Conservation (phyloP, 805 yeast species). For the Ogataea parapolymorpha region DNA sequence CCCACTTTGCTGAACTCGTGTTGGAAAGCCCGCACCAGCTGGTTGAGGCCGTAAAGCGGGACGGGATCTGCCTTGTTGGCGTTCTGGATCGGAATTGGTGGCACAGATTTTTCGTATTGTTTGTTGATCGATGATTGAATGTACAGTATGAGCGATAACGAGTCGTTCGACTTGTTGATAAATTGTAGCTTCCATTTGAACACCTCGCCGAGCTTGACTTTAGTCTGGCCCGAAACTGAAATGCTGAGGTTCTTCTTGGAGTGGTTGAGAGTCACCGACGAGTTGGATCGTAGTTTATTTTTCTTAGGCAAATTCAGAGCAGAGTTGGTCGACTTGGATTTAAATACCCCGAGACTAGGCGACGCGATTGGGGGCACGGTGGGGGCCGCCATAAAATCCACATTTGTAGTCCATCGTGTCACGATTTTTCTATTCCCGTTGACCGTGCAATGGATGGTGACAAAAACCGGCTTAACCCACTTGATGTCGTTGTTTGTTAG, state of each 20-base stretch:
- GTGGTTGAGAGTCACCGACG: slow-evolving; percentile 21
- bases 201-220: slow-evolving; percentile 55
- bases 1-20: slow-evolving; percentile 49
- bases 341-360: slow-evolving; percentile 14
- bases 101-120: slow-evolving; percentile 35
- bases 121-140: slow-evolving; percentile 37
- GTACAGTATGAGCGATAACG: slow-evolving; percentile 50
- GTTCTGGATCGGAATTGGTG: slow-evolving; percentile 33
- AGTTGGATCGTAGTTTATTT: slow-evolving; percentile 21
- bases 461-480: slow-evolving; percentile 26
- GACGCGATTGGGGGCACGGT: slow-evolving; percentile 24
- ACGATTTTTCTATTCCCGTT: slow-evolving; percentile 19
- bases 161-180: slow-evolving; percentile 52
- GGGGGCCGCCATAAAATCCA: slow-evolving; percentile 28
- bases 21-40: slow-evolving; percentile 27
- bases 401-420: slow-evolving; percentile 38
- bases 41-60: slow-evolving; percentile 29
- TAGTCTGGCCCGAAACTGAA: slow-evolving; percentile 60
- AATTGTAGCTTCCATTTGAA: slow-evolving; percentile 65
- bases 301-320: slow-evolving; percentile 20
- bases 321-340: slow-evolving; percentile 17
- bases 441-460: slow-evolving; percentile 21
- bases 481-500: slow-evolving; percentile 27
- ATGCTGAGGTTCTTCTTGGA: slow-evolving; percentile 39
- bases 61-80: slow-evolving; percentile 24